phyloP scores from a whole-genome alignment of 2,329 filamentous ascomycete genomes.

The Aspergillus sp. region DNA sequence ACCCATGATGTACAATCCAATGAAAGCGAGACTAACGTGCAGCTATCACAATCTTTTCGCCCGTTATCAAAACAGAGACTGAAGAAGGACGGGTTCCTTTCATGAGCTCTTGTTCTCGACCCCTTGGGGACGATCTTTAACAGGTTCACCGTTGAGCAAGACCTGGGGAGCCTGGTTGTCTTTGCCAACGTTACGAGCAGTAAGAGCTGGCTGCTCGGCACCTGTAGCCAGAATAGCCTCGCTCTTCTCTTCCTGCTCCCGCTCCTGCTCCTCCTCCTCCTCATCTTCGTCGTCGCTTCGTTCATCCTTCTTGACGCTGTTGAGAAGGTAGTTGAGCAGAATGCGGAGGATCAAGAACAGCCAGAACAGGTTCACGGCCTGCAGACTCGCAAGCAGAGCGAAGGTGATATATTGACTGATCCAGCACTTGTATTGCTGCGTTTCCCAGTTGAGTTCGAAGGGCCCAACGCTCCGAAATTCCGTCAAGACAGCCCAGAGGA shows the following conservation, averaged over 20 bases:
- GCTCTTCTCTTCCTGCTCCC: conserved; percentile 6
- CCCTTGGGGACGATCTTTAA: conserved; percentile 18
- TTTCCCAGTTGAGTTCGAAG: conserved; percentile 42
- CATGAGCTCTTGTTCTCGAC: conserved; percentile 18
- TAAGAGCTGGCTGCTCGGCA: conserved; percentile 6
- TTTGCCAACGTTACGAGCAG: conserved; percentile 16
- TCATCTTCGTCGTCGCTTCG: conserved; percentile 40
- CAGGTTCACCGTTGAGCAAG: conserved; percentile 33
- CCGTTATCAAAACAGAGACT: conserved; percentile 9
- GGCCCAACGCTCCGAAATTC: conserved; percentile 42
- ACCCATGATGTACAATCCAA: too few relatives aligned
- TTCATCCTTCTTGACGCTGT: conserved; percentile 33
- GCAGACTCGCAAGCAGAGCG: conserved; percentile 35
- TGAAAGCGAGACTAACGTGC: too few relatives aligned
- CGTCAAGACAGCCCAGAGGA: conserved; percentile 40
- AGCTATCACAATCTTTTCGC: not conserved
- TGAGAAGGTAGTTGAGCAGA: conserved; percentile 35
- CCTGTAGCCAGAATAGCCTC: conserved; percentile 22
- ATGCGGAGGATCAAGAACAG: conserved; percentile 40
- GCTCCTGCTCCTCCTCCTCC: conserved; percentile 29
- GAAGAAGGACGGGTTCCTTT: not conserved
- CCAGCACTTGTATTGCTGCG: conserved; percentile 43
- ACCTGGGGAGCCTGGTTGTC: conserved; percentile 29
- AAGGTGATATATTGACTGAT: conserved; percentile 42
- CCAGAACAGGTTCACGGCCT: conserved; percentile 42